phyloP scores from a whole-genome alignment of 2,329 filamentous ascomycete genomes.

The Exutisphaerella laricina region DNA sequence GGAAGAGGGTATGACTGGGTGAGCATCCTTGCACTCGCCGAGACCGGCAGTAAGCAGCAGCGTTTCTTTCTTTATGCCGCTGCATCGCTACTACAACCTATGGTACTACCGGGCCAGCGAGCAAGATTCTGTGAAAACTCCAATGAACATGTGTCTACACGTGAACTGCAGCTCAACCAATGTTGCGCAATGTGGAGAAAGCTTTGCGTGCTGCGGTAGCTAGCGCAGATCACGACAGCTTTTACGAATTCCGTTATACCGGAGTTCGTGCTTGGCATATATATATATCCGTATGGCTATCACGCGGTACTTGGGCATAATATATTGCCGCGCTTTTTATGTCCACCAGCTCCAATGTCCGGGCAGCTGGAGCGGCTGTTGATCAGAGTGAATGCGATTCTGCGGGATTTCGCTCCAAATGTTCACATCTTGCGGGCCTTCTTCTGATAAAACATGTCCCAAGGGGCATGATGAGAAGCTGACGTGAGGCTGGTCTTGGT shows the following conservation, averaged over 20 bases:
- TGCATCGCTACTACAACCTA: too few species aligned
- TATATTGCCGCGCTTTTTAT: too few species aligned
- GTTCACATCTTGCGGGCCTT: constrained; percentile 44
- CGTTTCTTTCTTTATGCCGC: too few species aligned
- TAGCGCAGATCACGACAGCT: constrained; percentile 3
- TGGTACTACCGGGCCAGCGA: too few species aligned
- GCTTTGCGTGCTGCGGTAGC: constrained; percentile 3
- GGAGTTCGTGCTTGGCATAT: too few species aligned
- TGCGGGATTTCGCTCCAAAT: constrained; percentile 10
- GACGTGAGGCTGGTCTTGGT: constrained; percentile 39
- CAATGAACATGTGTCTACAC: too few species aligned
- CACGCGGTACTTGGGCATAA: too few species aligned
- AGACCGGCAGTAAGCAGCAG: neutral
- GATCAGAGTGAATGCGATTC: neutral
- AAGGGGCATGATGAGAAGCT: constrained; percentile 49
- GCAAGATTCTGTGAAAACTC: too few species aligned
- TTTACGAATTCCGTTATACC: too few species aligned
- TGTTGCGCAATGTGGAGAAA: constrained; percentile 3
- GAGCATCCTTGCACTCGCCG: neutral
- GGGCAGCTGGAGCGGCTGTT: constrained; percentile 10
- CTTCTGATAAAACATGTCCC: constrained; percentile 53
- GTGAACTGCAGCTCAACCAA: neutral
- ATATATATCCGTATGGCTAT: too few species aligned
- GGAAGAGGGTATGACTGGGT: neutral
- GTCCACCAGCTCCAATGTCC: constrained; percentile 20